phyloP scores from a whole-genome alignment of 345 rosid genomes.

The Syzygium aqueum region DNA sequence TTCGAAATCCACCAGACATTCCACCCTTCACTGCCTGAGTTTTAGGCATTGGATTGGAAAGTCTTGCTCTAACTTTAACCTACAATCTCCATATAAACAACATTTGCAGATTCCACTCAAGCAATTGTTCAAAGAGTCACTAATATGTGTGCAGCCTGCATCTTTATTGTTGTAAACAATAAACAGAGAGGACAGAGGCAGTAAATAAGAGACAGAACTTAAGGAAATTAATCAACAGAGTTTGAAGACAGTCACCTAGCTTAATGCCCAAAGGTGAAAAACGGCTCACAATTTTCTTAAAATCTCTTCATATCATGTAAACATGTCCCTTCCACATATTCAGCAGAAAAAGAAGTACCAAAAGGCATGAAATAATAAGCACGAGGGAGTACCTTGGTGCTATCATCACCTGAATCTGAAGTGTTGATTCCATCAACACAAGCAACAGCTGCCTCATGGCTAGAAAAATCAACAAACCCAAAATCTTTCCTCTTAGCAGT shows the following conservation, averaged over 20 bases:
- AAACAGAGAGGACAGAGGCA: background rate
- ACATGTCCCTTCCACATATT: background rate
- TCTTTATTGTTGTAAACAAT: background rate
- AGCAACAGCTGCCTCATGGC: slow-evolving; percentile 46
- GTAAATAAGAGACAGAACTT: background rate
- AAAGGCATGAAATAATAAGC: background rate
- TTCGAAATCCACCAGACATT: slow-evolving; percentile 57
- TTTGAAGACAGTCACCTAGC: background rate
- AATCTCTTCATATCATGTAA: background rate
- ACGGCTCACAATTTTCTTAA: background rate
- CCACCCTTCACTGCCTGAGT: slow-evolving; percentile 65
- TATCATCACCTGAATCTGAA: slow-evolving; percentile 24
- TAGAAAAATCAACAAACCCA: slow-evolving; percentile 50
- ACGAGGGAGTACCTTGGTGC: slow-evolving; percentile 24
- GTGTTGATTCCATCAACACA: slow-evolving; percentile 46
- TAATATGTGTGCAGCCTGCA: background rate
- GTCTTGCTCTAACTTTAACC: slow-evolving; percentile 49
- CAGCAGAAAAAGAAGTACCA: background rate
- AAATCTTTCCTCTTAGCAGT: slow-evolving; percentile 59
- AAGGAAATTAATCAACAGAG: background rate
- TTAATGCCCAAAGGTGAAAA: background rate
- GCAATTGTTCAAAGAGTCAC: background rate
- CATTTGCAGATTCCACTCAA: slow-evolving; percentile 1
- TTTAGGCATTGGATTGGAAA: slow-evolving; percentile 67
- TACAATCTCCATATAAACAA: slow-evolving; percentile 9